A percentile compares a stretch with the other conserved stretches of the same genome.
phyloP scores from a whole-genome alignment of 495 filamentous ascomycete species.

The Daldinia caldariorum region DNA sequence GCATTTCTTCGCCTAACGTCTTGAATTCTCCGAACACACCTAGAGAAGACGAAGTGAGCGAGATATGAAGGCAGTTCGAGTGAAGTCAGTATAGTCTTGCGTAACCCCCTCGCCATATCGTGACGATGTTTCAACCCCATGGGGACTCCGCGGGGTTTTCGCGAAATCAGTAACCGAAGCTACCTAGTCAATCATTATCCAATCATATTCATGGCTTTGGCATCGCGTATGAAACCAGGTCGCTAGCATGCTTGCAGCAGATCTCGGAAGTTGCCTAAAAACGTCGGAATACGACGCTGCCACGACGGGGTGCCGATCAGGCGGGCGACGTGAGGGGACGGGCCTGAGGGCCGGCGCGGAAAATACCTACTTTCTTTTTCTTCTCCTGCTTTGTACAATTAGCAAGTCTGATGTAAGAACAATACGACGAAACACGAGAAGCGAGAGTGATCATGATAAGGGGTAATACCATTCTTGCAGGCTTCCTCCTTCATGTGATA shows the following conservation, averaged over 20 bases:
- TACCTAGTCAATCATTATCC: conserved; percentile 6
- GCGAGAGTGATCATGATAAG: conserved; percentile 22
- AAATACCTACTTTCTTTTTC: neutral
- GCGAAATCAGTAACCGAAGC: conserved; percentile 30
- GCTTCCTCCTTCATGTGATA: conserved; percentile 15
- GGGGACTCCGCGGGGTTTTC: conserved; percentile 25
- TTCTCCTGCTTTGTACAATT: conserved; percentile 15
- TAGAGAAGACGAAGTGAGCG: neutral
- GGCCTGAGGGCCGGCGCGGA: conserved; percentile 34
- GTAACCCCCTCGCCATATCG: conserved; percentile 22
- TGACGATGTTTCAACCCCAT: conserved; percentile 19
- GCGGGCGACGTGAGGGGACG: conserved; percentile 17
- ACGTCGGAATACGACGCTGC: conserved; percentile 31
- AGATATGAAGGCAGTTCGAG: neutral
- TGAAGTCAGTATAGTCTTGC: conserved; percentile 27
- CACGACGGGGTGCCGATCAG: conserved; percentile 34
- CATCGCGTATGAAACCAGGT: conserved; percentile 8
- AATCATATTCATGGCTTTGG: conserved; percentile 7
- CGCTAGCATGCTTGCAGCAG: conserved; percentile 29
- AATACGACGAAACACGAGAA: neutral
- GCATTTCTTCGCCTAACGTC: neutral
- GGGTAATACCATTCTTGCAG: conserved; percentile 17
- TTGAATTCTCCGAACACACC: neutral
- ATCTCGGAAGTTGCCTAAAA: conserved; percentile 42
- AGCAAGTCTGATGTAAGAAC: conserved; percentile 31